These are phyloP conservation scores for Cladosporium sp. DNA, from an alignment of 2,329 filamentous ascomycete species.

Conservation along the genomic window DNA sequence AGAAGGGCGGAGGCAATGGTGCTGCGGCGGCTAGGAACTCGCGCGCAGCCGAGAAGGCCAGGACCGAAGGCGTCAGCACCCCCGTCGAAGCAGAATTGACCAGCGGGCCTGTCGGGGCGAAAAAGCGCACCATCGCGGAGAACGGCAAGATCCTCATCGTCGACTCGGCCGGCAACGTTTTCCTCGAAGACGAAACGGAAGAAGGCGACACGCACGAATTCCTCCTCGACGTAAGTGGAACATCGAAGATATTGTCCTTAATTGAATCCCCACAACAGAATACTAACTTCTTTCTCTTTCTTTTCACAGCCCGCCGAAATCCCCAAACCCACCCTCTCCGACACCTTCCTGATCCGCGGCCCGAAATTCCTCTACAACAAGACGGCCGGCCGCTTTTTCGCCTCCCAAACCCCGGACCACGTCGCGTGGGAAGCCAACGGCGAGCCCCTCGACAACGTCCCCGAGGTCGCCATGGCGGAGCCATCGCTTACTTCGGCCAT, in stretches of 20 bases:
- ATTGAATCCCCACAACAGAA: not conserved
- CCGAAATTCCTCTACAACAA: conserved; percentile 66
- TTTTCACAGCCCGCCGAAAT: conserved; percentile 67
- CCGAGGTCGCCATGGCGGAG: conserved; percentile 22
- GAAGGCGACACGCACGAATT: conserved; percentile 80
- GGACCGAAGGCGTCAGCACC: conserved; percentile 47
- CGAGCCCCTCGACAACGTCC: conserved; percentile 10
- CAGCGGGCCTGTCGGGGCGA: conserved; percentile 64
- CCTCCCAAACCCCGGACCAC: conserved; percentile 32
- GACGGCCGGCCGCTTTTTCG: conserved; percentile 39
- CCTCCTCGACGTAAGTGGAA: conserved; percentile 81
- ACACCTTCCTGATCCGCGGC: conserved; percentile 77
- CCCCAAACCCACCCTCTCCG: conserved; percentile 65
- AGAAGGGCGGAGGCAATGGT: conserved; percentile 57
- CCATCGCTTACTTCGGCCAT: conserved; percentile 37
- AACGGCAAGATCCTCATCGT: conserved; percentile 95
- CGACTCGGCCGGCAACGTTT: conserved; percentile 87
- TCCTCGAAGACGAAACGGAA: conserved; percentile 85
- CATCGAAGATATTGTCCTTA: no score
- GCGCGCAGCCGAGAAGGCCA: conserved; percentile 45
- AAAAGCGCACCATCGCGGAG: conserved; percentile 84
- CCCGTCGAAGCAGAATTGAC: conserved; percentile 49
- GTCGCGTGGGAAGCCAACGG: conserved; percentile 20
- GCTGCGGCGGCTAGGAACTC: conserved; percentile 41
- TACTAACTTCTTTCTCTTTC: not conserved